Percentiles rank a stretch among this genome's conserved stretches.
These are phyloP conservation scores for Lichtheimia hyalospora DNA, from an alignment of 371 early-diverging fungal species.

Conservation along the genomic window DNA sequence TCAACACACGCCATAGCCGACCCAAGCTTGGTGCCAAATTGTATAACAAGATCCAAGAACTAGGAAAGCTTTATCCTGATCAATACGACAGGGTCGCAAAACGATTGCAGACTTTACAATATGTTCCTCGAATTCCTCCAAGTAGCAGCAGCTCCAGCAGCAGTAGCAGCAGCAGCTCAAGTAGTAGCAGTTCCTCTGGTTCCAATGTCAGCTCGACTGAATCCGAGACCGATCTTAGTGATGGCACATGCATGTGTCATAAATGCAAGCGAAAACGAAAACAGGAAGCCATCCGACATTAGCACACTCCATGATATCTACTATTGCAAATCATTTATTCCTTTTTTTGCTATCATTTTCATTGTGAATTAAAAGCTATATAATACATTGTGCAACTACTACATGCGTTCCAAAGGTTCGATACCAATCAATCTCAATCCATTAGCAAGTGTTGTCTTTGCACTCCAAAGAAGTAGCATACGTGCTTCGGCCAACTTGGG, in stretches of 20 bases:
- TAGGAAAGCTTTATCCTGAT: slow-evolving; percentile 36
- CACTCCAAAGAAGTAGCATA: slow-evolving; percentile 73
- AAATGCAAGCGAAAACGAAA: slow-evolving; percentile 60
- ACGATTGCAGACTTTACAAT: slow-evolving; percentile 45
- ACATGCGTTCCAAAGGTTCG: slow-evolving; percentile 86
- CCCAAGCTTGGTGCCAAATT: slow-evolving; percentile 69
- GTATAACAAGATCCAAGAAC: slow-evolving; percentile 38
- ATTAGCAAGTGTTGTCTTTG: slow-evolving; percentile 75
- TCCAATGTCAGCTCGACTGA: slow-evolving; percentile 49
- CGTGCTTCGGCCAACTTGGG: slow-evolving; percentile 76
- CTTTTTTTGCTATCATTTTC: neutral
- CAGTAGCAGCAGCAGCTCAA: slow-evolving; percentile 22
- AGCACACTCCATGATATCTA: no score
- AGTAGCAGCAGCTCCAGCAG: slow-evolving; percentile 48
- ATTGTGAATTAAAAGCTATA: no score
- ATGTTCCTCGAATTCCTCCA: slow-evolving; percentile 60
- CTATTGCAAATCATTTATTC: neutral
- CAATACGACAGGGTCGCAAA: slow-evolving; percentile 44
- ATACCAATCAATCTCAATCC: slow-evolving; percentile 78
- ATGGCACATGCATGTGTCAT: slow-evolving; percentile 63
- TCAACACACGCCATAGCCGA: slow-evolving; percentile 67
- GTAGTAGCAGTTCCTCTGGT: slow-evolving; percentile 25
- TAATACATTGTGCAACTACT: slow-evolving; percentile 12
- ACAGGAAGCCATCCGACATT: slow-evolving; percentile 8
- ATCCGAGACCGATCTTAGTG: slow-evolving; percentile 54